Evolutionary conservation across 1,284 basidiomycete genomes (phyloP), one percentile per base, ranked within the genome.

Genomic region (Singerocomus inundabilis): DNA sequence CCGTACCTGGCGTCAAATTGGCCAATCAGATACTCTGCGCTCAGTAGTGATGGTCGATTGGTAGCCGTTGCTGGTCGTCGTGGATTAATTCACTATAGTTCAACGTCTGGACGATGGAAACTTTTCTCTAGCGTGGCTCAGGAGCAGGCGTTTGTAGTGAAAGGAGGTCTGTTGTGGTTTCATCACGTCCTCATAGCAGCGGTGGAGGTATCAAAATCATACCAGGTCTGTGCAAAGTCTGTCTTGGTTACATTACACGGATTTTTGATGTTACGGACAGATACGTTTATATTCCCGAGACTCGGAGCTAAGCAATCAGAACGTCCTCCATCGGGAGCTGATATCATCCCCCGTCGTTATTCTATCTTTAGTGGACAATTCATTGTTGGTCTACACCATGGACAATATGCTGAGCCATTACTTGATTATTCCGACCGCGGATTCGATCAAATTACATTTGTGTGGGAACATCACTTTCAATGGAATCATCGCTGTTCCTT

Each of bases 321-420:
- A 91, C 55, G 82, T 95, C 29, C 76, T 98, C 11, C 85, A 94
- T 64, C 83, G 88, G 34, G 90, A 97, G 66, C 72, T 84, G n/a
- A 70, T 97, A 18, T 72, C 84, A 0, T 84, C 88, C 0, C 83
- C 90, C 0, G 85, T 95, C 33, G 77, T 96, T 25, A 87, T 93
- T 41, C 74, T 97, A 45, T 94, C 93, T 7, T 75, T 98, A 6
- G 91, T 98, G 50, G 97, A 98, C 70, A 97, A 96, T 63, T 96
- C 93, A 0, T 73, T 99, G n/a, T 79, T 99, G 41, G 92, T 97
- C 15, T 99, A 98, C 70, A 98, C 94, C 2, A 81, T 85, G n/a
- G 95, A 98, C 70, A 99, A 99, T 66, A 95, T 88, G 26, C 76
- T 99, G 43, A 85, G 85, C 60, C 97, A 99, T 70, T 99, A 92